phyloP scores from a whole-genome alignment of 768 basidiomycete species.

The Termitomyces sp. region DNA sequence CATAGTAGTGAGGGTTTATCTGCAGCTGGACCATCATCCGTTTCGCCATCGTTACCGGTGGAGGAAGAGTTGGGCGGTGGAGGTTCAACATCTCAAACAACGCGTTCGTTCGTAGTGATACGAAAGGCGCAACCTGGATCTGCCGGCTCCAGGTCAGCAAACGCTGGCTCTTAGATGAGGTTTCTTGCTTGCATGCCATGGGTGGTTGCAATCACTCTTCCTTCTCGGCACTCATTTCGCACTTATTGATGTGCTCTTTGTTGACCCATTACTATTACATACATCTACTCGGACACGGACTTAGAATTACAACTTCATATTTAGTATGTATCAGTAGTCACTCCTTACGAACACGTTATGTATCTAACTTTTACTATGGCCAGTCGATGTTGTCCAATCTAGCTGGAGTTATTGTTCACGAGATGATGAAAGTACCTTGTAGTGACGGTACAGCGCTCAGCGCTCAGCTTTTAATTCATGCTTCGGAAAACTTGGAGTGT shows the following conservation, averaged over 20 bases:
- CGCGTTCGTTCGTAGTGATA: constrained; percentile 66
- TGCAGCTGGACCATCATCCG: constrained; percentile 19
- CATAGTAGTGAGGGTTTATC: constrained; percentile 51
- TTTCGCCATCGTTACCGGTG: constrained; percentile 19
- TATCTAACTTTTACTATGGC: background rate
- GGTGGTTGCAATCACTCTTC: background rate
- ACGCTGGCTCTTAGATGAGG: constrained; percentile 13
- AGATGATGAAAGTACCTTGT: too few species aligned
- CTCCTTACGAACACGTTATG: constrained; percentile 1
- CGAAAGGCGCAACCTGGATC: constrained; percentile 43
- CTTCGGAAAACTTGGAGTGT: too few species aligned
- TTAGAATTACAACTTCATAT: constrained; percentile 7
- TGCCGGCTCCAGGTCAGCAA: constrained; percentile 6
- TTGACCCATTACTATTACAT: background rate
- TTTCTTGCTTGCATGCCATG: constrained; percentile 2
- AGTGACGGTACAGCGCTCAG: background rate
- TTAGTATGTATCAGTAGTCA: constrained; percentile 10
- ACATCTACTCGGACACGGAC: constrained; percentile 7
- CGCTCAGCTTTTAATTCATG: too few species aligned
- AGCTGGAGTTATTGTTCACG: background rate
- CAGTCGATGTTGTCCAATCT: background rate
- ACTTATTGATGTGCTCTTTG: background rate
- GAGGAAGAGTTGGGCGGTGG: constrained; percentile 31
- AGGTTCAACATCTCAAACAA: constrained; percentile 29
- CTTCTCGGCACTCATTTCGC: background rate